Base-by-base conservation (phyloP, 78 protist genomes). In the Dictyostelium citrinum region DNA sequence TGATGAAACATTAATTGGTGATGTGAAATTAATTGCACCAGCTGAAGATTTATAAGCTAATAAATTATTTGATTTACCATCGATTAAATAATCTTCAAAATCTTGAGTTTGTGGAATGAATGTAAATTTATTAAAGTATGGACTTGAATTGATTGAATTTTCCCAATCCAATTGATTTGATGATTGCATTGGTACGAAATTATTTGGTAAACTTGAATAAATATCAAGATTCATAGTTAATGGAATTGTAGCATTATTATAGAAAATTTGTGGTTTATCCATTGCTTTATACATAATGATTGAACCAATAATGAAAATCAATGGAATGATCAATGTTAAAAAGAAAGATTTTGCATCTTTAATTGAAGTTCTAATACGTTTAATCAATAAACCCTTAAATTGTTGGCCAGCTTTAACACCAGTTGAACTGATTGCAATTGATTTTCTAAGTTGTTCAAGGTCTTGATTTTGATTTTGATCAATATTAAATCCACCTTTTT, bases 351-450 rank as follows among this genome's bases (percentile, higher is more conserved):
- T 76, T 22, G 58, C 24, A 67, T 88, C 93, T 49, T 88, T 88
- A 43, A 35, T 39, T 22, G 83, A 74, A 2, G 85, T 88, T 11
- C 16, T 68, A 20, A 88, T 33, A 55, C 93, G 82, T 35, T 88
- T 88, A 27, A 88, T 78, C n/a, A 88, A 9, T 8, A 88, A 74
- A 61, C 93, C 93, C 45, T 78, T 61, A 24, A 88, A 33, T 78
- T 88, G 93, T 78, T 88, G 93, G 6, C 27, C 12, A 5, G 84
- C 46, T 35, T 5, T 78, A 24, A 70, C 35, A 24, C 86, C 86
- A 60, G 39, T 37, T 29, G 91, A 51, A 29, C 71, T n/a, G 9
- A 80, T 74, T 24, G 86, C 72, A 29, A 81, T 81, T 27, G 77
- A 72, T 16, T 60, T 22, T 60, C 39, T 49, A 0, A 61, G 17